Evolutionary conservation across 2,329 filamentous ascomycete genomes (phyloP).

Genomic region (Fusarium sp.): DNA sequence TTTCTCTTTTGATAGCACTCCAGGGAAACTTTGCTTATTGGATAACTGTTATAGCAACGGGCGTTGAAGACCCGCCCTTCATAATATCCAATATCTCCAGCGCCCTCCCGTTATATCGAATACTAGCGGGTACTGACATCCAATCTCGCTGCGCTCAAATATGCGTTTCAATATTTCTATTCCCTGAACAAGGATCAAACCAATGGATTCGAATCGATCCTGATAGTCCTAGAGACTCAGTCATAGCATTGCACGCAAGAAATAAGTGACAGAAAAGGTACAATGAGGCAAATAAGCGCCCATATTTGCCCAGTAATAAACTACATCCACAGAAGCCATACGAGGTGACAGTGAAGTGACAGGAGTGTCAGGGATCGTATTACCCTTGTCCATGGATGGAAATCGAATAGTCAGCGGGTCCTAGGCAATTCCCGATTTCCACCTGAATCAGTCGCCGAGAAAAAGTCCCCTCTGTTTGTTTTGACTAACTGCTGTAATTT

Average conservation of each 20-base stretch:
- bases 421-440: constrained; percentile 31
- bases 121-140: neutral
- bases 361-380: constrained; percentile 22
- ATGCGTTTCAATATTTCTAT: neutral
- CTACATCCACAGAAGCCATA: constrained; percentile 3
- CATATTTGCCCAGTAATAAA: constrained; percentile 6
- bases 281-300: constrained; percentile 33
- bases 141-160: neutral
- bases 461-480: constrained; percentile 16
- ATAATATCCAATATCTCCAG: constrained; percentile 8
- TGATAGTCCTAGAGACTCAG: constrained; percentile 16
- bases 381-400: constrained; percentile 29
- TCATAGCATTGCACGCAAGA: neutral
- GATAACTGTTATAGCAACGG: no score
- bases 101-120: constrained; percentile 14
- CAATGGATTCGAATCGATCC: constrained; percentile 4
- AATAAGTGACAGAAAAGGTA: constrained; percentile 12
- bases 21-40: neutral
- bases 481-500: constrained; percentile 23
- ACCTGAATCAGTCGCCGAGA: constrained; percentile 39
- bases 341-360: constrained; percentile 9
- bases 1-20: neutral
- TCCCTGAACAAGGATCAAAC: neutral
- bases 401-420: constrained; percentile 37
- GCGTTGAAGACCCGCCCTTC: constrained; percentile 7